phyloP scores from a whole-genome alignment of 345 rosid species.

The Sisymbrium altissimum region DNA sequence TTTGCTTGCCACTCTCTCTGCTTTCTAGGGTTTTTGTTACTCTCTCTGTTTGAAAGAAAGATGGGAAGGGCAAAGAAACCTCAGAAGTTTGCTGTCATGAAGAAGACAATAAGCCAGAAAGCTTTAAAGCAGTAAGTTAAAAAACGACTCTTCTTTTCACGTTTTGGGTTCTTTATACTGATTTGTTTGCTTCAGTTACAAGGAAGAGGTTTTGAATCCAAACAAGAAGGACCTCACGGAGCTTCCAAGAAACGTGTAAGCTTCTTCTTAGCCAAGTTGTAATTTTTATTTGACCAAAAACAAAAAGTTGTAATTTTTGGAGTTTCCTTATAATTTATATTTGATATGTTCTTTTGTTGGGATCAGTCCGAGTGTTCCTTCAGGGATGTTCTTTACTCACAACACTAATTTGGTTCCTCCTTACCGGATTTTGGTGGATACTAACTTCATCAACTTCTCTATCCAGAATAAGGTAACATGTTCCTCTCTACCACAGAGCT shows the following conservation, averaged over 20 bases:
- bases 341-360: not conserved
- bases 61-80: conserved; percentile 81
- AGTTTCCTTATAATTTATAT: not conserved
- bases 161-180: not conserved
- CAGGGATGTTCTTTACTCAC: conserved; percentile 84
- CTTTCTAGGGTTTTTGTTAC: no score
- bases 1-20: no score
- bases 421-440: conserved; percentile 81
- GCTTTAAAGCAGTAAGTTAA: conserved; percentile 56
- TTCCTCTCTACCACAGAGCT: no score
- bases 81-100: conserved; percentile 74
- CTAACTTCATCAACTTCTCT: conserved; percentile 94
- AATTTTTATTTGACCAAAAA: no score
- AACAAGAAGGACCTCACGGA: conserved; percentile 66
- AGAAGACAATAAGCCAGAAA: conserved; percentile 64
- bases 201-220: conserved; percentile 85
- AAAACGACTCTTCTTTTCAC: not conserved
- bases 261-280: not conserved
- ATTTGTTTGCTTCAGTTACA: conserved; percentile 56
- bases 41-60: no score
- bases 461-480: conserved; percentile 75
- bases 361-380: conserved; percentile 79
- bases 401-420: conserved; percentile 86
- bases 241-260: conserved; percentile 94
- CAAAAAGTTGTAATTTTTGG: not conserved